Conservation (phyloP, 192 early-diverging fungal species). For the Backusella sp. region DNA sequence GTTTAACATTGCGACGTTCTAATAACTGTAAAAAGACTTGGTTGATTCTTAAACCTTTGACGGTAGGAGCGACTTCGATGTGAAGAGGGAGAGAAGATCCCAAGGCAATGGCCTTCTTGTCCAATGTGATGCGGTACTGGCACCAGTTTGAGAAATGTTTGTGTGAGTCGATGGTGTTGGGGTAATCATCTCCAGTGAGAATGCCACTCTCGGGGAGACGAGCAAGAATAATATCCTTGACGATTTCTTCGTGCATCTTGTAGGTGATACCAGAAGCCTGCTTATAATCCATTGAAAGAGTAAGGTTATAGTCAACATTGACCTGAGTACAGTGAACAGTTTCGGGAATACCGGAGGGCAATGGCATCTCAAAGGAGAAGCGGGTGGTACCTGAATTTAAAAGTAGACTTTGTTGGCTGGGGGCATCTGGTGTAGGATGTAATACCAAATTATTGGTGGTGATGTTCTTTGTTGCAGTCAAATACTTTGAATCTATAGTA, state of each 20-base stretch:
- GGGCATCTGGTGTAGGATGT: not conserved
- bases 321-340: not conserved
- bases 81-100: not conserved
- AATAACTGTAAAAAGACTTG: conserved; percentile 16
- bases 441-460: conserved; percentile 7
- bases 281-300: conserved; percentile 4
- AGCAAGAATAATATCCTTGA: not conserved
- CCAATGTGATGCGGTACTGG: conserved; percentile 10
- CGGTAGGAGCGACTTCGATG: conserved; percentile 1
- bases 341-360: conserved; percentile 14
- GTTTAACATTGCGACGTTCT: not conserved
- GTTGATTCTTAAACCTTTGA: not conserved
- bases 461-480: conserved; percentile 6
- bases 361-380: conserved; percentile 25
- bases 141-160: conserved; percentile 17
- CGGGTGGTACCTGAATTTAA: not conserved
- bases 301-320: conserved; percentile 4
- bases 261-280: not conserved
- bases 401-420: not conserved
- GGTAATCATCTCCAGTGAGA: not conserved
- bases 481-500: conserved; percentile 5
- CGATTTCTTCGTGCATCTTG: not conserved
- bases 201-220: not conserved
- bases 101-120: not conserved
- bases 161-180: not conserved